Evolutionary conservation across 352 stramenopile genomes (phyloP).

Genomic region (Pythium angustatum): DNA sequence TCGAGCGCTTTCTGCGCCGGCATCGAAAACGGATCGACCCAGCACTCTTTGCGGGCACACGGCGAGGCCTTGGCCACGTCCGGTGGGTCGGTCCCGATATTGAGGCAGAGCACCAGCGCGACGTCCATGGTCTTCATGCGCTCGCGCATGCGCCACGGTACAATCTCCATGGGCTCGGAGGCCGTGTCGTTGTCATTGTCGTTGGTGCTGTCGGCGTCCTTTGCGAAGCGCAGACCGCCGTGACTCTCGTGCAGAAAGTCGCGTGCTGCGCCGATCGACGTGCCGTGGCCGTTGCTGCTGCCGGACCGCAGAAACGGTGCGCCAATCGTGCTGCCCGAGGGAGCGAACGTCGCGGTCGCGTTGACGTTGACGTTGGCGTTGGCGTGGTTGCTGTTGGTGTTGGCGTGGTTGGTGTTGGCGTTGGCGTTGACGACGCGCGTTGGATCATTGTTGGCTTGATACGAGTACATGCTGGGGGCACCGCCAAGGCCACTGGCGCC

Average conservation of each 20-base stretch:
- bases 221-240: slow-evolving; percentile 68
- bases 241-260: slow-evolving; percentile 32
- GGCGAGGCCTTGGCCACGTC: slow-evolving; percentile 96
- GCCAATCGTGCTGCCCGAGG: too few relatives aligned
- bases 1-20: slow-evolving; percentile 95
- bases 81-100: slow-evolving; percentile 97
- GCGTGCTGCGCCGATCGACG: neutral
- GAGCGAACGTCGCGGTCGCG: neutral
- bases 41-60: slow-evolving; percentile 97
- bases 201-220: slow-evolving; percentile 39
- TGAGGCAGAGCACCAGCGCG: slow-evolving; percentile 96
- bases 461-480: neutral
- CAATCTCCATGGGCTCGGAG: slow-evolving; percentile 45
- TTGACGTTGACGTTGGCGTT: neutral
- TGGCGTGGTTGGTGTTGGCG: neutral
- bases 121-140: slow-evolving; percentile 93
- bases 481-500: neutral
- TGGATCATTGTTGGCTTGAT: neutral
- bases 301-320: slow-evolving; percentile 9
- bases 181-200: slow-evolving; percentile 18
- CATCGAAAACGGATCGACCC: slow-evolving; percentile 96
- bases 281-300: too few relatives aligned
- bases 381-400: neutral
- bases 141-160: slow-evolving; percentile 85
- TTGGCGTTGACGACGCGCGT: neutral